Conservation (phyloP, 768 basidiomycete species). For the Rhizopogon salebrosus region DNA sequence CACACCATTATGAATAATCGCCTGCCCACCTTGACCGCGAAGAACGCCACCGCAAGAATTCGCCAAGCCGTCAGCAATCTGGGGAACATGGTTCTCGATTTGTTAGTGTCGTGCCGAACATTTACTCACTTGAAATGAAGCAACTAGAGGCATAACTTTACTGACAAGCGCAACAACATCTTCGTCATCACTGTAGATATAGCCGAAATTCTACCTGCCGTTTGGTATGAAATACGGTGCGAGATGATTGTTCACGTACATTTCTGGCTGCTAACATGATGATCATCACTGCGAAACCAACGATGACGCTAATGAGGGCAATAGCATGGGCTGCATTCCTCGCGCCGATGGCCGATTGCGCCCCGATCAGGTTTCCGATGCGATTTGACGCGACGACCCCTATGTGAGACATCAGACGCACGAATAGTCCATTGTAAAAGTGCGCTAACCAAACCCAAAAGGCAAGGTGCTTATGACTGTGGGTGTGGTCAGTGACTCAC, state of each 20-base stretch:
- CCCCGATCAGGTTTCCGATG: constrained; percentile 69
- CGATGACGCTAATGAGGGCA: constrained; percentile 56
- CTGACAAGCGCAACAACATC: constrained; percentile 47
- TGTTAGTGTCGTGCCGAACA: not conserved
- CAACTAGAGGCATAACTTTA: constrained; percentile 47
- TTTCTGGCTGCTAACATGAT: constrained; percentile 51
- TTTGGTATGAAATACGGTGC: not conserved
- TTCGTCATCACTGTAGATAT: constrained; percentile 62
- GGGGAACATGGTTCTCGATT: not conserved
- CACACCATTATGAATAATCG: too few relatives aligned
- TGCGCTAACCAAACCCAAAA: constrained; percentile 54
- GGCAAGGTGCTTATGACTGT: constrained; percentile 69
- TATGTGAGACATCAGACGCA: constrained; percentile 10
- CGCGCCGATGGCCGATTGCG: constrained; percentile 45
- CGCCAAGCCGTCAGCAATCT: constrained; percentile 49
- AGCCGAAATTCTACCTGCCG: constrained; percentile 46
- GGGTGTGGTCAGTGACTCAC: not conserved
- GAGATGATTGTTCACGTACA: constrained; percentile 29
- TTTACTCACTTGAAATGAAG: constrained; percentile 43
- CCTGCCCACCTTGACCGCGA: constrained; percentile 38
- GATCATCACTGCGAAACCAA: constrained; percentile 56
- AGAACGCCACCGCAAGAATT: constrained; percentile 47
- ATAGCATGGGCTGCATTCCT: constrained; percentile 57
- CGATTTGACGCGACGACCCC: constrained; percentile 69
- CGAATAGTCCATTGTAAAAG: not conserved